Base-by-base conservation (phyloP, 2,329 filamentous ascomycete species). In the Myotisia sp. region DNA sequence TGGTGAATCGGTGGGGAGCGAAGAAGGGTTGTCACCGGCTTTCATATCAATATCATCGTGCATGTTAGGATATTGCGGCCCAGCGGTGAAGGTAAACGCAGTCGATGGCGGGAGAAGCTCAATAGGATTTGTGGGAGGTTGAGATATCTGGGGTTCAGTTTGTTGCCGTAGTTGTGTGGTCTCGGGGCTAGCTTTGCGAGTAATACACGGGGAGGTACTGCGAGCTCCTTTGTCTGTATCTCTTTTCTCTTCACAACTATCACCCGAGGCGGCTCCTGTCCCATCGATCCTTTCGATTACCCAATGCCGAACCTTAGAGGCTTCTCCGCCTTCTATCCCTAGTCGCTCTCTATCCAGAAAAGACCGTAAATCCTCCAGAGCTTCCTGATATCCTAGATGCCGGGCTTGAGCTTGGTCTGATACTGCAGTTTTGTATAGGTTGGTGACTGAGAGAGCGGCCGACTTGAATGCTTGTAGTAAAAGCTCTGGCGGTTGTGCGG, bases 361-460 rank as follows among this genome's bases (percentile, higher is more conserved):
- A 10, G 68, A 60, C n/a, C 94, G 62, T 4, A 98, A 64, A 45
- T 95, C 87, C 43, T 94, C 84, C 23, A 98, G 64, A 23, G 86
- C 92, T 52, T 95, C 86, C 55, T 94, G 86, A 48, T 94, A 95
- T 17, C 90, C 90, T 24, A 86, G 78, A 33, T 72, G 63, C 32
- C 82, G 75, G 29, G 84, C 76, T 48, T 77, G 76, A 32, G 77
- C 68, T 53, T 90, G 77, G 31, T 82, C 80, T 20, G 75, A 68
- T 8, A 82, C 79, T 3, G 87, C 87, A 24, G 78, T 86, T 60
- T 93, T 94, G 64, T 95, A 95, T 9, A 98, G 75, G 51, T 92
- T 93, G 30, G 90, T 95, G 36, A 95, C 86, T 4, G 85, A 92
- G 21, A 94, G 68, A 13, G 90, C 90, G 21, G 90, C 90, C 10